These are phyloP conservation scores for Bombardia bombarda DNA, from an alignment of 495 filamentous ascomycete species.

Conservation along the genomic window DNA sequence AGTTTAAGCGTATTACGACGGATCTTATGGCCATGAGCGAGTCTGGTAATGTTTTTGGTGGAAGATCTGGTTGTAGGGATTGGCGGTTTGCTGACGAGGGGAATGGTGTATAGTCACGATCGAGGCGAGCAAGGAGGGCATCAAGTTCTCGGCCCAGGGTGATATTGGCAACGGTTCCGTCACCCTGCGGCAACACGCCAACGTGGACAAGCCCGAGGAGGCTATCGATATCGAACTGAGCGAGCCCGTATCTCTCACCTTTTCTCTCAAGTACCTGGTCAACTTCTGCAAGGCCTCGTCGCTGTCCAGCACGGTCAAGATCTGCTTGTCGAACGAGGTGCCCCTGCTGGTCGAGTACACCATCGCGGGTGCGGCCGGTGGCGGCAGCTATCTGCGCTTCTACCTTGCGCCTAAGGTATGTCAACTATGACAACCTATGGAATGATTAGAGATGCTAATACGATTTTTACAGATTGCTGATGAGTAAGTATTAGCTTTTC, in stretches of 20 bases:
- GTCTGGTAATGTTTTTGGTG: constrained; percentile 56
- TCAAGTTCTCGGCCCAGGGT: constrained; percentile 89
- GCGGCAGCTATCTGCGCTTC: constrained; percentile 84
- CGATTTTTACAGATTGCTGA: constrained; percentile 72
- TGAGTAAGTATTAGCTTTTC: constrained; percentile 67
- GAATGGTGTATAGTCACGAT: constrained; percentile 61
- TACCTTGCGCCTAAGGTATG: constrained; percentile 95
- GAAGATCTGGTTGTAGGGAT: not conserved
- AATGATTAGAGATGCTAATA: constrained; percentile 3
- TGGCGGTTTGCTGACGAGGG: constrained; percentile 1
- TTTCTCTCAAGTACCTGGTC: constrained; percentile 98
- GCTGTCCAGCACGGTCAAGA: constrained; percentile 72
- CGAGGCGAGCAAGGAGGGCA: constrained; percentile 92
- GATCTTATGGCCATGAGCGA: constrained; percentile 89
- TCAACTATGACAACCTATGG: no score
- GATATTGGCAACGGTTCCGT: constrained; percentile 95
- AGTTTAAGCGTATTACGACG: constrained; percentile 92
- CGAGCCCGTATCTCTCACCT: constrained; percentile 91
- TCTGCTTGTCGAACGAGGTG: constrained; percentile 93
- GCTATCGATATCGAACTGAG: constrained; percentile 84
- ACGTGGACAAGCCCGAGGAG: constrained; percentile 81
- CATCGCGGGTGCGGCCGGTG: constrained; percentile 41
- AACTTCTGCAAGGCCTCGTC: constrained; percentile 98
- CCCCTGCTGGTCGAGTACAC: constrained; percentile 91
- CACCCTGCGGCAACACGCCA: constrained; percentile 79